Evolutionary conservation across 2,329 filamentous ascomycete genomes (phyloP).

Genomic region (Alternaria ethzedia): DNA sequence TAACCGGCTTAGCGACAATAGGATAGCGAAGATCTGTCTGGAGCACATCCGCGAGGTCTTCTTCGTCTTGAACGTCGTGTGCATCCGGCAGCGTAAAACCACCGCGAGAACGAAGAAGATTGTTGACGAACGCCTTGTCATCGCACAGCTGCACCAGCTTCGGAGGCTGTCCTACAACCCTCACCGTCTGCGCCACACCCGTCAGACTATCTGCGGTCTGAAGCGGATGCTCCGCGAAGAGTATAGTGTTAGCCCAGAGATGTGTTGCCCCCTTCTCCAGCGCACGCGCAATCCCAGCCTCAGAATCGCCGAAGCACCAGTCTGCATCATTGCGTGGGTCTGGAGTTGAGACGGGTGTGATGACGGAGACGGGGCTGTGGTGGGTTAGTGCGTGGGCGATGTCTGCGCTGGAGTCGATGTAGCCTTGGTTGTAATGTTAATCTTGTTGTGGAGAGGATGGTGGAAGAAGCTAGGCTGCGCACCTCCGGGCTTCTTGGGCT

Average conservation of each 20-base stretch:
- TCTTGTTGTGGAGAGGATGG: no score
- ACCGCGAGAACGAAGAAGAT: neutral
- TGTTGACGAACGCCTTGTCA: neutral
- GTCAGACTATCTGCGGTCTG: neutral
- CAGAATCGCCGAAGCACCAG: neutral
- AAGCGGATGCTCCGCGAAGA: neutral
- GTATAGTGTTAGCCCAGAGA: neutral
- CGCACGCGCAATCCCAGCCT: rapidly evolving
- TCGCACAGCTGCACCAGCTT: neutral
- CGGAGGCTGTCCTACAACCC: neutral
- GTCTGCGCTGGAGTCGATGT: neutral
- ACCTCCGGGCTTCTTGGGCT: neutral
- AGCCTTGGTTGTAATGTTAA: neutral
- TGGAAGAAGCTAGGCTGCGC: no score
- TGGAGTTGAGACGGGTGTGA: neutral
- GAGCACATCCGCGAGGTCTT: neutral
- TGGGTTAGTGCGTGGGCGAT: neutral
- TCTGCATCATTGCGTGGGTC: rapidly evolving
- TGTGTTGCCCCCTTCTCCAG: neutral
- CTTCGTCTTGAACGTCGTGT: neutral
- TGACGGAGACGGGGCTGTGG: neutral
- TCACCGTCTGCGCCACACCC: neutral
- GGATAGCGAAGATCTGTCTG: neutral
- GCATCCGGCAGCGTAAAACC: neutral
- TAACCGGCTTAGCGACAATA: neutral